Base-by-base conservation (phyloP, 352 stramenopile genomes). In the Globisporangium canariense region DNA sequence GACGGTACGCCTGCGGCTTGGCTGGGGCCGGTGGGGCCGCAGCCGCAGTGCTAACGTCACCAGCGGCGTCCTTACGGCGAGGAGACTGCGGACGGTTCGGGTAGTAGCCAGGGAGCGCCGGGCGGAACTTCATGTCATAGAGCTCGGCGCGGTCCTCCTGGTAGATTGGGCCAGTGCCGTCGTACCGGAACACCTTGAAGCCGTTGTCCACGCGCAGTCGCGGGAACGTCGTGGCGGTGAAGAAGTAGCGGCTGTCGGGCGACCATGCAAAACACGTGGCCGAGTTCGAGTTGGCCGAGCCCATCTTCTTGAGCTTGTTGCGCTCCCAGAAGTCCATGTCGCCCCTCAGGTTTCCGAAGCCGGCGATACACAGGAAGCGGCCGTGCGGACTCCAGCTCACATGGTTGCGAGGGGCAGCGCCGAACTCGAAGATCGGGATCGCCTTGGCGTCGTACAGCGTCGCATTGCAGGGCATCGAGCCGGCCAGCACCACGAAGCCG, bases 161-260 rank as follows among this genome's bases (percentile, higher is more conserved):
- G 79, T 89, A 73, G 68, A 98, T 88, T 20, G 91, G 91, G 11
- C 90, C 91, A 13, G 75, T 77, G 47, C 97, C 97, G 74, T 99
- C 96, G 77, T 99, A 99, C 55, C 87, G 86, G 78, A 98, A 99
- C 4, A 99, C 66, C 70, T 97, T 94, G 30, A 98, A 93, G 56
- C 94, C 94, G 74, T 99, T 99, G 74, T 99, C 97, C 10, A 99
- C 97, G 79, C 98, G 98, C 82, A 99, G 97, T 49, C 97, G 89
- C n/a, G 97, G 97, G 64, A 97, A 98, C 20, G 94, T 98, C 22
- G 97, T 99, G 20, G 91, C 94, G 43, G 96, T 98, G 43, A 97
- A 72, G 67, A 99, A 99, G 75, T 96, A 97, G 49, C 94, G 82
- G 47, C 86, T 97, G 71, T 98, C 94, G 2, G 97, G 96, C 20